Base-by-base conservation (phyloP, 169 alveolate genomes). In the Theileria equi region DNA sequence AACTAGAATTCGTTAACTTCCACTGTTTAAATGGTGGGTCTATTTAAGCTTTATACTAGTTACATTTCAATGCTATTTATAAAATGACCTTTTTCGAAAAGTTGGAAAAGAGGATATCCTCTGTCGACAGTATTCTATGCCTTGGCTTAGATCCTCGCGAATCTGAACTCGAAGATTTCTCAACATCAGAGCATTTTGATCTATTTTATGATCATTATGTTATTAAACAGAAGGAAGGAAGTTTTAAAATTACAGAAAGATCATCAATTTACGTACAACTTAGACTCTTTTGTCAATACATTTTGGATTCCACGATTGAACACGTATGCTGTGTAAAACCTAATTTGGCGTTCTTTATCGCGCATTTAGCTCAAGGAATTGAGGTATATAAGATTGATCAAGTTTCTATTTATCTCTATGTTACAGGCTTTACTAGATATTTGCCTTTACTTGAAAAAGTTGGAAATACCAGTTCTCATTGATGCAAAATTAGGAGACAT, bases 111-210 rank as follows among this genome's bases (percentile, higher is more conserved):
- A 40, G 86, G 3, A 60, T 67, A 16, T 21, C 36, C 28, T 26
- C 34, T 36, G 38, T 47, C 35, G 63, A 60, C 44, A 53, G 88
- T 6, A 65, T 80, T 29, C 61, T 86, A 45, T 86, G 92, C 67
- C 58, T 86, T 61, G 92, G 92, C 3, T 40, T 86, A 35, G 92
- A 86, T 68, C 92, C 92, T 7, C 81, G 85, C 60, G 85, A 64
- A 49, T 77, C 64, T 36, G 81, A 68, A 53, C 76, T 86, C 32
- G 83, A 69, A 17, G 52, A 65, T 28, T 86, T 86, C 64, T 66
- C 80, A 36, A 61, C 47, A 19, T 77, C 83, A 49, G 87, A 73
- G 26, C 60, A 65, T 59, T 84, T 65, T 48, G 57, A 63, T 40
- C 47, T 68, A 53, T 36, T 60, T 7, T 44, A 63, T 44, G 80